Evolutionary conservation across 192 early-diverging fungal genomes (phyloP).

Genomic region (Linnemannia exigua): DNA sequence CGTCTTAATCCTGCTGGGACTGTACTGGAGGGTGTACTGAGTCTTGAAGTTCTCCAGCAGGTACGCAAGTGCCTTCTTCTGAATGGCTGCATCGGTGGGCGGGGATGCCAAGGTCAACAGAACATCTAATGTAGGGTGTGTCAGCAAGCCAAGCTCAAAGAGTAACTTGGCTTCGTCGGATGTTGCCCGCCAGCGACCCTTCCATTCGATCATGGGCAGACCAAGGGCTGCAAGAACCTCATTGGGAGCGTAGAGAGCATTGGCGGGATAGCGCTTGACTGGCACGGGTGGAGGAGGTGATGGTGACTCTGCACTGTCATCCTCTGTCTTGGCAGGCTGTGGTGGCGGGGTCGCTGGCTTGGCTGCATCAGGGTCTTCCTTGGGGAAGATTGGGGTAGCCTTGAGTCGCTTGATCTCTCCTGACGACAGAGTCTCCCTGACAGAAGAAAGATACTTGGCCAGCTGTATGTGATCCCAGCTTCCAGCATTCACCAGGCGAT

Average conservation of each 20-base stretch:
- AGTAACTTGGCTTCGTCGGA: slow-evolving; percentile 60
- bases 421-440: slow-evolving; percentile 73
- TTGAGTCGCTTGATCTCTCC: slow-evolving; percentile 73
- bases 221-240: slow-evolving; percentile 70
- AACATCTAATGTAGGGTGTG: slow-evolving; percentile 51
- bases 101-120: slow-evolving; percentile 60
- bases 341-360: slow-evolving; percentile 19
- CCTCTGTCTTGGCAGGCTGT: slow-evolving; percentile 16
- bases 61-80: slow-evolving; percentile 72
- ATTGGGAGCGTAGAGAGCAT: slow-evolving; percentile 76
- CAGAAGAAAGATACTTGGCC: slow-evolving; percentile 83
- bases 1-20: slow-evolving; percentile 53
- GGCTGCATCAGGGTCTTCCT: slow-evolving; percentile 48
- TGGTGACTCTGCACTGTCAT: slow-evolving; percentile 16
- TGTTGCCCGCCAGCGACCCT: slow-evolving; percentile 39
- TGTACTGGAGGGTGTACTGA: slow-evolving; percentile 68
- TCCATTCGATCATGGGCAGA: slow-evolving; percentile 81
- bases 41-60: slow-evolving; percentile 78
- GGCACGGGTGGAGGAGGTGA: slow-evolving; percentile 34
- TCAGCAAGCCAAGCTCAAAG: slow-evolving; percentile 63
- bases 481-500: slow-evolving; percentile 77
- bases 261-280: slow-evolving; percentile 67
- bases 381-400: slow-evolving; percentile 77
- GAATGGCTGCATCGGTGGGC: slow-evolving; percentile 37
- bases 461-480: slow-evolving; percentile 90